phyloP scores from a whole-genome alignment of 2,329 filamentous ascomycete species.

The Phaeosphaeriaceae sp. region DNA sequence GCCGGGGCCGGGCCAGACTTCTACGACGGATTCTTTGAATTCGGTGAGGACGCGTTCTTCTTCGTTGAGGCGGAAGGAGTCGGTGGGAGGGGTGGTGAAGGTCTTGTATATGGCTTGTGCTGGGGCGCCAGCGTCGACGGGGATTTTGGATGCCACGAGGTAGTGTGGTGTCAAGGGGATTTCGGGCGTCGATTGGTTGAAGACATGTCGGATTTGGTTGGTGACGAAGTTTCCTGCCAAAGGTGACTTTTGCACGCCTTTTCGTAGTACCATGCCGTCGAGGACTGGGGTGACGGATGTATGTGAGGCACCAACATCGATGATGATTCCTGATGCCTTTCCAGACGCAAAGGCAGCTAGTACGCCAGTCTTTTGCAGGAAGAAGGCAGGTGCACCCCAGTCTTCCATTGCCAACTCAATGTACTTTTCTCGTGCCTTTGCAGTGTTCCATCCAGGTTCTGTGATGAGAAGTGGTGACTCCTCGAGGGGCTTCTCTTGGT shows the following conservation, averaged over 20 bases:
- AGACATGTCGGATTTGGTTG: constrained; percentile 82
- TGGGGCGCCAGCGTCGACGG: constrained; percentile 84
- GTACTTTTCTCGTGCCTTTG: constrained; percentile 88
- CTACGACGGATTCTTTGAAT: constrained; percentile 97
- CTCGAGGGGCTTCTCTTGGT: constrained; percentile 74
- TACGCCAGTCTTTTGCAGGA: constrained; percentile 86
- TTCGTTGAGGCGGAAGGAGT: constrained; percentile 81
- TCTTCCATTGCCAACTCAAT: constrained; percentile 97
- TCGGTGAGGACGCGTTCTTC: constrained; percentile 93
- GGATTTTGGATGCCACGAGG: constrained; percentile 83
- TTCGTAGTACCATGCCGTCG: constrained; percentile 94
- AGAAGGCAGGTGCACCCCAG: constrained; percentile 95
- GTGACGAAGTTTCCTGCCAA: constrained; percentile 91
- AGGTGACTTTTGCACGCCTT: constrained; percentile 78
- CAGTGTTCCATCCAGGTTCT: constrained; percentile 89
- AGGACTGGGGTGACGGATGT: constrained; percentile 90
- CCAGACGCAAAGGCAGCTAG: constrained; percentile 91
- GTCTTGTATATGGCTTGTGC: constrained; percentile 76
- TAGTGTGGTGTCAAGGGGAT: constrained; percentile 84
- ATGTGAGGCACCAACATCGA: constrained; percentile 89
- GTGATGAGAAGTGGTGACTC: constrained; percentile 94
- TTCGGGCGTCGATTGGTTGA: constrained; percentile 69
- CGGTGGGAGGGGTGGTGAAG: constrained; percentile 66
- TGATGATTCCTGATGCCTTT: constrained; percentile 89
- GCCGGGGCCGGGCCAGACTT: constrained; percentile 85